Base-by-base conservation (phyloP, 768 basidiomycete genomes). In the Pisolithus sp. region DNA sequence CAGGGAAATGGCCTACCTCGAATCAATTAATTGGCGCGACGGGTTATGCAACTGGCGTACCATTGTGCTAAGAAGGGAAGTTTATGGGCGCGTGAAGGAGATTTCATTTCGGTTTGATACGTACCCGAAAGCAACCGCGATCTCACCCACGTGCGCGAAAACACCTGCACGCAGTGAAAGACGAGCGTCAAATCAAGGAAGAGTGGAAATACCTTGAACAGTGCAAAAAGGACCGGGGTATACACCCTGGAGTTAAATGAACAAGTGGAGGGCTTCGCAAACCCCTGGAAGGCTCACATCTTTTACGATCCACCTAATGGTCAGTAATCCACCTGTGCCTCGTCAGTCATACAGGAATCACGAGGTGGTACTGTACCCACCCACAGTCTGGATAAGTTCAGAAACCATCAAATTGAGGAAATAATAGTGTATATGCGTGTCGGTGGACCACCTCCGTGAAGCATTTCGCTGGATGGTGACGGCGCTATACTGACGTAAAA, bases 111-210 rank as follows among this genome's bases (percentile, higher is more conserved):
- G 24, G 13, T 50, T 39, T 18, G 20, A 21, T 28, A 62, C 66
- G 46, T 53, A 71, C 71, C 64, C 66, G n/a, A 74, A 53, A 26
- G 73, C 71, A 15, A 72, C 71, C 5, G 70, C 71, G 13, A 73
- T 71, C 51, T 74, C 72, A 4, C 73, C 73, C 26, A 69, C 58
- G 46, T 74, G 66, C 50, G 71, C 68, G 53, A 72, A 55, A 5
- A 68, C 58, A 34, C 70, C 71, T 72, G 36, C 26, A 23, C 5
- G 28, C 21, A 20, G 28, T 48, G n/a, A 51, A 24, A 12, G 13
- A 24, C 26, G n/a, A 26, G n/a, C 10, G 8, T n/a, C 18, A 7
- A 12, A 31, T 20, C 20, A 24, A 43, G 49, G 28, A 18, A 39
- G 34, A 20, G 40, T 21, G 20, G 48, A 39, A 34, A 37, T 52